phyloP scores from a whole-genome alignment of 805 yeast genomes.

The Barnettozyma siamensis region DNA sequence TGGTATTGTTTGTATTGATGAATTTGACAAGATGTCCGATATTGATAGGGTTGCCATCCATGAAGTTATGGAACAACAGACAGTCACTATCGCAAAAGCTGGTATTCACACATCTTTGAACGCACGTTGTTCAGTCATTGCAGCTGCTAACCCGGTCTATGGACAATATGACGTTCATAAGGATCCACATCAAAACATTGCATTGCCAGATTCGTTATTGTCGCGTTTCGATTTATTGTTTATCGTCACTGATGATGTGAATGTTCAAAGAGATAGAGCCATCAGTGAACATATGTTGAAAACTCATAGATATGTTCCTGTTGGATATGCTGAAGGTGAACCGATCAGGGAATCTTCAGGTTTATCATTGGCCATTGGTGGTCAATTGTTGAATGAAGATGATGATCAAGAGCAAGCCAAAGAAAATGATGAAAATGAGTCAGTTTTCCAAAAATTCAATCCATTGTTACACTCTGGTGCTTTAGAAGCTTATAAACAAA shows the following conservation, averaged over 20 bases:
- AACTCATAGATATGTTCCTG: constrained; percentile 86
- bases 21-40: constrained; percentile 97
- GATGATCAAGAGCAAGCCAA: constrained; percentile 46
- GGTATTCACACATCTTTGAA: constrained; percentile 95
- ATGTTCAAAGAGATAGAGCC: constrained; percentile 75
- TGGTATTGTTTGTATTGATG: constrained; percentile 97
- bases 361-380: constrained; percentile 78
- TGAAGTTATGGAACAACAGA: constrained; percentile 99
- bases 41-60: constrained; percentile 96
- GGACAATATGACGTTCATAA: constrained; percentile 95
- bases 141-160: constrained; percentile 96
- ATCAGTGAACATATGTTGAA: constrained; percentile 92
- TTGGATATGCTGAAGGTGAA: constrained; percentile 87
- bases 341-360: constrained; percentile 78
- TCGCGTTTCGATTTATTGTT: constrained; percentile 95
- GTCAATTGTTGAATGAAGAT: constrained; percentile 43
- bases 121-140: constrained; percentile 94
- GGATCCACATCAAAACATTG: constrained; percentile 95
- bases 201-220: constrained; percentile 90
- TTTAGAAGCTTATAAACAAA: constrained; percentile 31
- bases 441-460: constrained; percentile 78
- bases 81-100: constrained; percentile 96
- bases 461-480: constrained; percentile 82
- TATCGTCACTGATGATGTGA: constrained; percentile 92
- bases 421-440: constrained; percentile 33